A percentile compares a stretch with the other conserved stretches of the same genome.
phyloP scores from a whole-genome alignment of 306 rosid species.

The Prinsepia uniflora region DNA sequence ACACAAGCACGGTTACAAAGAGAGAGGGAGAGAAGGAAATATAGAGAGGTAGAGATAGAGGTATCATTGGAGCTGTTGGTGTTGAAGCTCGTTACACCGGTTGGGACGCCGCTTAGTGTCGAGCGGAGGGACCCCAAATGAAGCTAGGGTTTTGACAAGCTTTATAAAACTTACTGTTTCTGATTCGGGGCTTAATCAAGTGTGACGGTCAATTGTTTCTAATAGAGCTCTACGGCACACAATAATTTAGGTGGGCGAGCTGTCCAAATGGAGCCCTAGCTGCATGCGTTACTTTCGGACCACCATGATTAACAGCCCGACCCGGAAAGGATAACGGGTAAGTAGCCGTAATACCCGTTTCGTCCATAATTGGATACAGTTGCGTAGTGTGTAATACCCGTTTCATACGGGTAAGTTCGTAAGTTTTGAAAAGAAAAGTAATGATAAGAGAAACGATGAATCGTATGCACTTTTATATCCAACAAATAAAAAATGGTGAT shows the following conservation, averaged over 20 bases:
- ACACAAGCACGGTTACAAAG: not conserved
- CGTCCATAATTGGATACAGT: too few species aligned
- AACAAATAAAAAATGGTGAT: too few species aligned
- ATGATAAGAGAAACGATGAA: too few species aligned
- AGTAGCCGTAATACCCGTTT: too few species aligned
- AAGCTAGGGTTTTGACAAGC: conserved; percentile 19
- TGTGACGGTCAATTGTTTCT: not conserved
- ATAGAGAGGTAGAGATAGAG: not conserved
- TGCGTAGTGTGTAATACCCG: too few species aligned
- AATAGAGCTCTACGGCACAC: not conserved
- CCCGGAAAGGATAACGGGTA: too few species aligned
- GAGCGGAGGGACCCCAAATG: not conserved
- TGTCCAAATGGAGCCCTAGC: not conserved
- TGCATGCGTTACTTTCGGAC: not conserved
- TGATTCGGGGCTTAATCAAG: not conserved
- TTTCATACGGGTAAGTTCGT: too few species aligned
- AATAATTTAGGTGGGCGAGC: not conserved
- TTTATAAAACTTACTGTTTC: not conserved
- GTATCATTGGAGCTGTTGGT: conserved; percentile 9
- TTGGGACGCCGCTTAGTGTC: not conserved
- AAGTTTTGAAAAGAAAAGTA: too few species aligned
- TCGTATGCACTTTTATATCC: too few species aligned
- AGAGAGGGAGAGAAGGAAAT: not conserved
- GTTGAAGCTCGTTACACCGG: not conserved
- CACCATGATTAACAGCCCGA: not conserved